Evolutionary conservation across 192 early-diverging fungal genomes (phyloP), one percentile per base, ranked within the genome.

Genomic region (Podila epicladia): DNA sequence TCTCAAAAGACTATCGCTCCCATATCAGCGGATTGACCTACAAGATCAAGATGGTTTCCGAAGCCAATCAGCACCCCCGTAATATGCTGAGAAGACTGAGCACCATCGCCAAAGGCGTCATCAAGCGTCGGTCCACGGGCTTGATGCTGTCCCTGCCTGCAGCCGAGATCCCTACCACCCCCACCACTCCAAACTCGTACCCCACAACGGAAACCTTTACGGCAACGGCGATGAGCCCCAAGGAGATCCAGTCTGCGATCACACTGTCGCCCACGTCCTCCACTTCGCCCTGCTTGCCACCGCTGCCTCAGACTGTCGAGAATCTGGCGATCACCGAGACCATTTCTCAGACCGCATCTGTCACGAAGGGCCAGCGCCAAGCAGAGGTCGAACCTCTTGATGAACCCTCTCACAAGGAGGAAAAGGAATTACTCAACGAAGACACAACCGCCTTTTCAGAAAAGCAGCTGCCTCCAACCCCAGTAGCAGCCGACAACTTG

Each of bases 91-190:
- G 65, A 12, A 69, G 76, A 15, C 61, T 79, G 28, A 79, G 76
- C 76, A 79, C 65, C 38, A 72, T 79, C 38, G 76, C 76, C 38
- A 64, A 64, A 9, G 76, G 58, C 24, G 69, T 72, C 65, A 72
- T 68, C 65, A 72, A 64, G n/a, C 70, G 76, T 17, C 67, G 67
- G 11, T 62, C 70, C n/a, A 72, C 76, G 29, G 41, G 35, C 32
- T 70, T 68, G 28, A 19, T 59, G 11, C 20, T 58, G 4, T 29
- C 17, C 28, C 37, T 67, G 22, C 57, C 41, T 8, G 37, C 75
- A 0, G 22, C 58, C 19, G 48, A 58, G 38, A 59, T 67, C 17
- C 76, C 70, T 7, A 67, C 64, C 29, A 68, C 69, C 22, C 48
- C 64, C 0, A 41, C 31, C 19, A 67, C 69, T 37, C 69, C 75